These are phyloP conservation scores for Kazachstania psychrophila DNA, from an alignment of 805 yeast species.

Conservation along the genomic window DNA sequence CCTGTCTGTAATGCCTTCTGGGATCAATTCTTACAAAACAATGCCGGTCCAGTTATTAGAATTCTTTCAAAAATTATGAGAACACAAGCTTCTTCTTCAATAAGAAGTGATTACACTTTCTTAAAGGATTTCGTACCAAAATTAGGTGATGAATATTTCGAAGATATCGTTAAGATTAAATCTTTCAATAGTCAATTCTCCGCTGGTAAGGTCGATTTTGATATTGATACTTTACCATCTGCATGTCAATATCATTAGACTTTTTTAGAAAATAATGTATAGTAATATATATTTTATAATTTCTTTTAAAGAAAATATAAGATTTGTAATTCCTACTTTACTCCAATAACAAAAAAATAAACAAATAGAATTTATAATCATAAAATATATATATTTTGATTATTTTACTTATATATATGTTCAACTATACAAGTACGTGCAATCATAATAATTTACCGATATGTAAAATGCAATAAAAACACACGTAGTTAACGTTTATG, in stretches of 20 bases:
- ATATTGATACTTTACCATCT: slow-evolving; percentile 14
- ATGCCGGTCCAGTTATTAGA: slow-evolving; percentile 9
- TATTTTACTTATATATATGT: too few relatives aligned
- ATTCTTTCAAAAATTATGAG: slow-evolving; percentile 9
- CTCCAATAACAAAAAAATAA: too few relatives aligned
- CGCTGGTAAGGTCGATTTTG: slow-evolving; percentile 17
- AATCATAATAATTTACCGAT: too few relatives aligned
- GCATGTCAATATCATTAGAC: slow-evolving; percentile 10
- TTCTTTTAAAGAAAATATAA: too few relatives aligned
- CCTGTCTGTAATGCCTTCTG: slow-evolving; percentile 18
- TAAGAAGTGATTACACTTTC: slow-evolving; percentile 9
- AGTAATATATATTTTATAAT: background rate
- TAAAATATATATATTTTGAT: too few relatives aligned
- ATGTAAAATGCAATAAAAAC: too few relatives aligned
- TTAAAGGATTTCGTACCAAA: slow-evolving; percentile 11
- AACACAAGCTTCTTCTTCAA: slow-evolving; percentile 11
- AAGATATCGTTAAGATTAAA: slow-evolving; percentile 13
- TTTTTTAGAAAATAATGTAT: background rate
- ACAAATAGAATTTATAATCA: too few relatives aligned
- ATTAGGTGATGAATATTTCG: slow-evolving; percentile 10
- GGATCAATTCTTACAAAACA: slow-evolving; percentile 11
- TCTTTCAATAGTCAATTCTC: slow-evolving; percentile 13
- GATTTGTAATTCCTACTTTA: too few relatives aligned
- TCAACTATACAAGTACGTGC: too few relatives aligned
- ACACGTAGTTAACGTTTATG: too few relatives aligned